phyloP scores from a whole-genome alignment of 805 yeast genomes.

The Schwanniomyces occidentalis region DNA sequence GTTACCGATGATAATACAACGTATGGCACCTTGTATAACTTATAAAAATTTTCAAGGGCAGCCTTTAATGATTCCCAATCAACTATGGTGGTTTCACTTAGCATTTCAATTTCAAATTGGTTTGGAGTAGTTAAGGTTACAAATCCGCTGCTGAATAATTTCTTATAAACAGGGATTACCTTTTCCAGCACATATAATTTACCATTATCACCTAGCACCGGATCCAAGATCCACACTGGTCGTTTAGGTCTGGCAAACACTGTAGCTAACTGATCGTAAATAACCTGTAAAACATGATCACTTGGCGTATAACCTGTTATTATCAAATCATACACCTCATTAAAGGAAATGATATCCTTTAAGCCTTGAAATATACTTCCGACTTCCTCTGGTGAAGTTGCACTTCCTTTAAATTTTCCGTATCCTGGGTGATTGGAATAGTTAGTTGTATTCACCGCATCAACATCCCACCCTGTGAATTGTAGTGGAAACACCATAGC shows the following conservation, averaged over 20 bases:
- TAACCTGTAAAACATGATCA: conserved; percentile 51
- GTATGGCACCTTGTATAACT: conserved; percentile 45
- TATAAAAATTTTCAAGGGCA: conserved; percentile 45
- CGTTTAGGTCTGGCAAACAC: conserved; percentile 12
- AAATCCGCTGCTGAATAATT: conserved; percentile 42
- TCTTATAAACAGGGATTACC: conserved; percentile 52
- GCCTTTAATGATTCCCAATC: conserved; percentile 34
- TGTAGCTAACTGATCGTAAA: conserved; percentile 41
- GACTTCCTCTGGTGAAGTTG: conserved; percentile 35
- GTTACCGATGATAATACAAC: conserved; percentile 61
- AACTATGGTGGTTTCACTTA: conserved; percentile 48
- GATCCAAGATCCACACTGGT: conserved; percentile 74
- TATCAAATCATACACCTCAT: conserved; percentile 54
- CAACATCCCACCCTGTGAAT: conserved; percentile 68
- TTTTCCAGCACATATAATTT: conserved; percentile 67
- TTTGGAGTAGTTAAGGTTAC: conserved; percentile 67
- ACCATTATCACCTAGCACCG: conserved; percentile 92
- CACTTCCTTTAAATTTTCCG: conserved; percentile 53
- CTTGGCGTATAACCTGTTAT: conserved; percentile 81
- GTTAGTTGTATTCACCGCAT: conserved; percentile 62
- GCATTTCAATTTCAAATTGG: conserved; percentile 68
- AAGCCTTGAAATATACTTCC: conserved; percentile 31
- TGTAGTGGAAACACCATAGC: conserved; percentile 68
- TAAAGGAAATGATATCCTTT: conserved; percentile 32
- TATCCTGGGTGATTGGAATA: conserved; percentile 75